phyloP scores from a whole-genome alignment of 306 rosid species.

The Carpinus fangiana region DNA sequence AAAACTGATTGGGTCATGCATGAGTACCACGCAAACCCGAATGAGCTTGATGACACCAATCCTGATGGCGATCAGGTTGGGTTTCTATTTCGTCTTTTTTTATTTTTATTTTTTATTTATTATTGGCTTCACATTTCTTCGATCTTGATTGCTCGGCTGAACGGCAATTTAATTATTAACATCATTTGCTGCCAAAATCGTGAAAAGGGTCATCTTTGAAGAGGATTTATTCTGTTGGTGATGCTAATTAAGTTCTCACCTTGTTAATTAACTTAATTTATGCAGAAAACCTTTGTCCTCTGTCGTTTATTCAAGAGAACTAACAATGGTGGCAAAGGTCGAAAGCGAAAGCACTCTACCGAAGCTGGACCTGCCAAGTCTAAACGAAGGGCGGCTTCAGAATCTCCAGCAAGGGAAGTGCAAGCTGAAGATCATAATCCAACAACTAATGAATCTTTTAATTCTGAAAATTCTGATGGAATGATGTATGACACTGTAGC shows the following conservation, averaged over 20 bases:
- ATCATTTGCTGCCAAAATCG: no score
- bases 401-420: neutral
- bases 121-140: no score
- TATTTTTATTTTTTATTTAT: no score
- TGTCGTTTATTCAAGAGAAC: conserved; percentile 71
- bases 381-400: no score
- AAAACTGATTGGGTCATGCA: conserved; percentile 93
- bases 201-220: no score
- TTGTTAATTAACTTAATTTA: conserved; percentile 14
- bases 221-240: no score
- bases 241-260: neutral
- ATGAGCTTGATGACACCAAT: conserved; percentile 59
- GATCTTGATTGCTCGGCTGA: no score
- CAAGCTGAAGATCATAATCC: neutral
- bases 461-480: neutral
- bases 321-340: conserved; percentile 26
- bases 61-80: conserved; percentile 73
- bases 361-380: neutral
- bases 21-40: conserved; percentile 69
- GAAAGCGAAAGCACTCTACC: neutral
- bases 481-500: neutral
- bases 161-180: no score
- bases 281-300: conserved; percentile 79
- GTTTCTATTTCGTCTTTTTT: neutral
- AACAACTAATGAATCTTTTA: neutral